A percentile compares a stretch with the other conserved stretches of the same genome.
phyloP scores from a whole-genome alignment of 2,329 filamentous ascomycete genomes.

The Cercospora nicotianae region DNA sequence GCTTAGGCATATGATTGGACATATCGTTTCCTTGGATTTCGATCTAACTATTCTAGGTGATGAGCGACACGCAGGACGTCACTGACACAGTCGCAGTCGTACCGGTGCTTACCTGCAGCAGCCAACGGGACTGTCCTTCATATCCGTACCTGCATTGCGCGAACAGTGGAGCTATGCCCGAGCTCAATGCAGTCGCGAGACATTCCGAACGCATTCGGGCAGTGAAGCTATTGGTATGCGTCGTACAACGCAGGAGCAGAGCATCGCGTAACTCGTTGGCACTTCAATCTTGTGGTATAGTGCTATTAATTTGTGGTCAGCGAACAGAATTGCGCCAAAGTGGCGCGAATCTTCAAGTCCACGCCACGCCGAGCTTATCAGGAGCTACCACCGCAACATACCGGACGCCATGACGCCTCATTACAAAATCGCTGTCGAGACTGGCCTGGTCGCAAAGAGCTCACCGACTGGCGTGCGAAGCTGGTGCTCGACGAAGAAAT shows the following conservation, averaged over 20 bases:
- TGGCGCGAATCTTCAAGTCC: neutral
- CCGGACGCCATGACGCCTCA: constrained; percentile 7
- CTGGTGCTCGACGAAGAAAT: neutral
- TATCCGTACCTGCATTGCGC: constrained; percentile 9
- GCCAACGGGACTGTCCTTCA: neutral
- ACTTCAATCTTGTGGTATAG: neutral
- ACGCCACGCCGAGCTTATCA: constrained; percentile 8
- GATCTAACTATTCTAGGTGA: neutral
- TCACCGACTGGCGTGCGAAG: neutral
- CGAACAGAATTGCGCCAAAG: neutral
- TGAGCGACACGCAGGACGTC: constrained; percentile 3
- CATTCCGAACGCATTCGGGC: neutral
- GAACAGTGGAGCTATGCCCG: neutral
- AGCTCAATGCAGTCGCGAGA: neutral
- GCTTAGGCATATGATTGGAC: neutral
- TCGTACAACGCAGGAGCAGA: neutral
- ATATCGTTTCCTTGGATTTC: neutral
- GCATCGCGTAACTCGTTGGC: neutral
- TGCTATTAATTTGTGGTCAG: neutral
- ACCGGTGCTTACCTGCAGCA: neutral
- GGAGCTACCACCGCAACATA: constrained; percentile 2
- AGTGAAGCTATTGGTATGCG: neutral
- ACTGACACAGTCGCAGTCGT: neutral
- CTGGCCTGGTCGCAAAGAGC: constrained; percentile 7
- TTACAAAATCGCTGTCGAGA: constrained; percentile 1